Evolutionary conservation across 179 eudicot genomes (phyloP).

Genomic region (Actinidia arguta): DNA sequence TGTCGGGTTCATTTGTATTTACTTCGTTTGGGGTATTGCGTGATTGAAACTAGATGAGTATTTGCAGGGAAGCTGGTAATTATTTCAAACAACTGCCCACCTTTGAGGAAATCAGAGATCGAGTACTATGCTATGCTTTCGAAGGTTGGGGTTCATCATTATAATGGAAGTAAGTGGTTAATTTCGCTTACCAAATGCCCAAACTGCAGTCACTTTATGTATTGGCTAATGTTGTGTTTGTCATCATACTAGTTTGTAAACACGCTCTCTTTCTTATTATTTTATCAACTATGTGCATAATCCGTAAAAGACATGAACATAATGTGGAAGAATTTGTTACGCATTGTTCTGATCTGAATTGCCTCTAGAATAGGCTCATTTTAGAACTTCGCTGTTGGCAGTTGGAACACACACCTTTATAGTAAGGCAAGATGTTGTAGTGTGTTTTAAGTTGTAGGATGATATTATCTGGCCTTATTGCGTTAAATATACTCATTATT

Average conservation of each 20-base stretch:
- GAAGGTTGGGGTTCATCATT: slow-evolving; percentile 85
- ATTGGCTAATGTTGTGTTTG: not conserved
- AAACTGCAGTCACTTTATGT: not conserved
- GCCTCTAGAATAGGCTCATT: not conserved
- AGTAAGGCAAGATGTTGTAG: not conserved
- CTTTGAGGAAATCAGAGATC: slow-evolving; percentile 82
- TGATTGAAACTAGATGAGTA: not conserved
- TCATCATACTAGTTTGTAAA: not conserved
- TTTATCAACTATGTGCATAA: not conserved
- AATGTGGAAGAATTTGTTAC: not conserved
- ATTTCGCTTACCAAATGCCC: not conserved
- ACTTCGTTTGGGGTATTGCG: not conserved
- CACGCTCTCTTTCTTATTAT: not conserved
- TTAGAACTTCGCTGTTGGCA: not conserved
- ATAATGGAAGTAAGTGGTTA: slow-evolving; percentile 73
- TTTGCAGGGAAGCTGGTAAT: slow-evolving; percentile 67
- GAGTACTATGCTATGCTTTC: slow-evolving; percentile 91
- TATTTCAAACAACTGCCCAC: slow-evolving; percentile 84
- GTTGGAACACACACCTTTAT: not conserved
- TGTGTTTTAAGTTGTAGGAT: not conserved
- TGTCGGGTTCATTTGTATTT: not conserved
- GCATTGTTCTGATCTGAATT: not conserved
- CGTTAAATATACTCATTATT: too few relatives aligned
- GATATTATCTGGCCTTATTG: not conserved
- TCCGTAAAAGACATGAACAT: not conserved